phyloP scores from a whole-genome alignment of 202 grass and related monocot genomes.

The Zoysia matrella region DNA sequence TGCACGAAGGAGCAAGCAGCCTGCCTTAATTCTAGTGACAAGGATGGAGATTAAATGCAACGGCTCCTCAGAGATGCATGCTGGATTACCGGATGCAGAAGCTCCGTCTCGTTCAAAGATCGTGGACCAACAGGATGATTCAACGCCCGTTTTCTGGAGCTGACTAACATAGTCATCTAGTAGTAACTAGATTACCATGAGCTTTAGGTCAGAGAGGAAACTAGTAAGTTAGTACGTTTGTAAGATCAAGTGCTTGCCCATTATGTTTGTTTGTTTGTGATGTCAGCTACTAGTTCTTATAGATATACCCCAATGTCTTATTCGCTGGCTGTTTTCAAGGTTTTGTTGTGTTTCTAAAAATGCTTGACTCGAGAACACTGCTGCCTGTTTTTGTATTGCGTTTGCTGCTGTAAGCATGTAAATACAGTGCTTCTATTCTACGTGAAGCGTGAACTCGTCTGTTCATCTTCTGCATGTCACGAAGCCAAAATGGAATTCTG shows the following conservation, averaged over 20 bases:
- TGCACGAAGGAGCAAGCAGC: slow-evolving; percentile 12
- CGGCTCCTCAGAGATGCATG: neutral
- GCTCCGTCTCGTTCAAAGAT: slow-evolving; percentile 4
- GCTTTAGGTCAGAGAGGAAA: neutral
- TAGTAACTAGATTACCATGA: slow-evolving; percentile 16
- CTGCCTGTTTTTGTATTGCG: neutral
- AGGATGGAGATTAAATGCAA: neutral
- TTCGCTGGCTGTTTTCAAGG: neutral
- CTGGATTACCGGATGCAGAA: slow-evolving; percentile 6
- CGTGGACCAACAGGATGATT: slow-evolving; percentile 30
- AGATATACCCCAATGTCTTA: neutral
- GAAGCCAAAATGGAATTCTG: neutral
- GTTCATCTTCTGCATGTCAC: neutral
- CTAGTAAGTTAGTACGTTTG: neutral
- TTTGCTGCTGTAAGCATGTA: neutral
- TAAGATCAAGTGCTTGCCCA: neutral
- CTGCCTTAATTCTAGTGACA: slow-evolving; percentile 1
- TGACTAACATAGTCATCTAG: slow-evolving; percentile 38
- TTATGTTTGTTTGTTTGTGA: neutral
- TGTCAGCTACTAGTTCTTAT: neutral
- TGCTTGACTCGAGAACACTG: neutral
- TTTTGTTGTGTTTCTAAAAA: slow-evolving; percentile 11
- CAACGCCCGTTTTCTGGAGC: neutral
- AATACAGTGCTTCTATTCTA: neutral
- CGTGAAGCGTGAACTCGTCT: neutral